Conservation (phyloP, 345 rosid species). For the Sapria himalayana region DNA sequence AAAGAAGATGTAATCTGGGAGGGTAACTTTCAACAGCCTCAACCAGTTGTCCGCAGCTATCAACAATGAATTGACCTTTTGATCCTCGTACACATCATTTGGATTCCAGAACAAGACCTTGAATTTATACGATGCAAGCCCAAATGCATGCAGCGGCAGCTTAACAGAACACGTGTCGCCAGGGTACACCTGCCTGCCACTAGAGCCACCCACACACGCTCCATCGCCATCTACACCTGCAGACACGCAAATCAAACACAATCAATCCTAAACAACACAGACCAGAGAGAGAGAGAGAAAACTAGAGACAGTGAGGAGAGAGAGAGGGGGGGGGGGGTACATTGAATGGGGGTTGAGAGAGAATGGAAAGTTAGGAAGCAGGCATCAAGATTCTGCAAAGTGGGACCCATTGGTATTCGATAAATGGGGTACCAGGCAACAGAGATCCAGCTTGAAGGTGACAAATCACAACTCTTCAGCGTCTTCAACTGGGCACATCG, state of each 20-base stretch:
- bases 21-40: conserved; percentile 37
- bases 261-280: background rate
- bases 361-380: conserved; percentile 71
- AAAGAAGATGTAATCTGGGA: conserved; percentile 66
- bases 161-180: conserved; percentile 17
- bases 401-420: conserved; percentile 69
- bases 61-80: conserved; percentile 31
- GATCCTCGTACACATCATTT: conserved; percentile 26
- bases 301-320: no score
- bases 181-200: conserved; percentile 13
- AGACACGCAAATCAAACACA: background rate
- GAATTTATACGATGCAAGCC: conserved; percentile 68
- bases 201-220: conserved; percentile 10
- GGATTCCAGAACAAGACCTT: conserved; percentile 57
- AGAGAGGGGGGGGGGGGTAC: conserved; percentile 18
- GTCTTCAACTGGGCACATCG: conserved; percentile 52
- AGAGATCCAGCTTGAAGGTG: conserved; percentile 77
- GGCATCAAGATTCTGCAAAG: conserved; percentile 79
- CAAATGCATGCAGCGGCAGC: conserved; percentile 44
- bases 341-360: conserved; percentile 32
- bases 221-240: conserved; percentile 21
- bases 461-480: conserved; percentile 60
- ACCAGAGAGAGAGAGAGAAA: background rate
- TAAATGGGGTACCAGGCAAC: conserved; percentile 96
- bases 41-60: conserved; percentile 64